Evolutionary conservation across 1,284 basidiomycete species (phyloP).

Genomic region (Fomes fomentarius): DNA sequence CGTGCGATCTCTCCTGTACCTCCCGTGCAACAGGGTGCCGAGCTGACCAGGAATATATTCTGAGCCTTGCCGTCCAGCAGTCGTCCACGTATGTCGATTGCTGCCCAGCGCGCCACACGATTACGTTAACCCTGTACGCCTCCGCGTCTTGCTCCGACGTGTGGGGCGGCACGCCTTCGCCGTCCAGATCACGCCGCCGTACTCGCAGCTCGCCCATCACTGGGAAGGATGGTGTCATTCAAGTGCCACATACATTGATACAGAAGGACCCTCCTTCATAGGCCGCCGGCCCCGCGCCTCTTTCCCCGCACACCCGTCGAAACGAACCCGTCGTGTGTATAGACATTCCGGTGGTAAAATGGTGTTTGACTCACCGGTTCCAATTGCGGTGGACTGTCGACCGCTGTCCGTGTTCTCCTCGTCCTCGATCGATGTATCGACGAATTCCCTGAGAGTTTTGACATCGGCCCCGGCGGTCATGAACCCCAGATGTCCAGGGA

Average conservation of each 20-base stretch:
- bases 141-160: neutral
- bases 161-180: neutral
- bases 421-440: neutral
- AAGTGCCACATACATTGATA: conserved; percentile 21
- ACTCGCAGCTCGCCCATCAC: conserved; percentile 5
- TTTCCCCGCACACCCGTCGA: conserved; percentile 2
- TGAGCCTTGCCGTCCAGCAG: neutral
- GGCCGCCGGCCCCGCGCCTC: conserved; percentile 8
- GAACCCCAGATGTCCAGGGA: conserved; percentile 1
- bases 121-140: conserved; percentile 3
- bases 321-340: neutral
- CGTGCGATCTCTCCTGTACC: conserved; percentile 12
- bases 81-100: conserved; percentile 7
- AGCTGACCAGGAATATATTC: conserved; percentile 16
- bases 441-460: neutral
- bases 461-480: neutral
- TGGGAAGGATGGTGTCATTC: conserved; percentile 16
- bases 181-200: conserved; percentile 11
- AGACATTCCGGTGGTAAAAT: conserved; percentile 10
- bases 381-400: neutral
- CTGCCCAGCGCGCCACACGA: neutral
- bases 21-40: conserved; percentile 18
- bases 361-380: neutral
- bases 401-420: neutral
- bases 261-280: conserved; percentile 6